Percentiles rank a stretch among this genome's conserved stretches.
Conservation (phyloP, 306 rosid species). For the Trifolium pratense region DNA sequence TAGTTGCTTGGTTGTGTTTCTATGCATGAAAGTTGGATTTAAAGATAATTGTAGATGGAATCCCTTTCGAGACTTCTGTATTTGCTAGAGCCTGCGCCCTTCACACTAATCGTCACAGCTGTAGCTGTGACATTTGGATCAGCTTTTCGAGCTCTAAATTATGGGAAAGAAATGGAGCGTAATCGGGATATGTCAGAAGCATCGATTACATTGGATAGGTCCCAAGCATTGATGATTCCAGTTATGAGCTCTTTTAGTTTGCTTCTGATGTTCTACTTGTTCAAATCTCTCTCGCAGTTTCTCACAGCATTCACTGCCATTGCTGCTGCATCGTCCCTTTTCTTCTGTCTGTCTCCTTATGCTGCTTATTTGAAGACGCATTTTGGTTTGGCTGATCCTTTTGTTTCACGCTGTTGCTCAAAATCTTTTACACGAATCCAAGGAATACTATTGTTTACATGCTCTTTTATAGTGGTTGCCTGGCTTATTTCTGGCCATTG, state of each 20-base stretch:
- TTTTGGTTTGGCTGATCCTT: constrained; percentile 85
- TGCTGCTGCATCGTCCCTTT: constrained; percentile 83
- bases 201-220: constrained; percentile 86
- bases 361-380: constrained; percentile 69
- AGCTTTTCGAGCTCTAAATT: constrained; percentile 92
- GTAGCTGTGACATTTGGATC: constrained; percentile 94
- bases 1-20: constrained; percentile 31
- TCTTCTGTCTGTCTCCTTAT: constrained; percentile 82
- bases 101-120: constrained; percentile 78
- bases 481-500: constrained; percentile 99
- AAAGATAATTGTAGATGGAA: constrained; percentile 63
- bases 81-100: constrained; percentile 93
- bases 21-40: constrained; percentile 35
- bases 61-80: constrained; percentile 78
- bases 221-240: constrained; percentile 97
- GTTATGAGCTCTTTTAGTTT: constrained; percentile 95
- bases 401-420: constrained; percentile 92
- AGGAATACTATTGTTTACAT: constrained; percentile 66
- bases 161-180: constrained; percentile 96
- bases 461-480: constrained; percentile 67
- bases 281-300: constrained; percentile 89
- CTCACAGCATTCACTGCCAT: constrained; percentile 90
- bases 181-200: constrained; percentile 82
- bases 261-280: constrained; percentile 97
- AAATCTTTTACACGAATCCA: constrained; percentile 83